These are phyloP conservation scores for Tylopilus balloui DNA, from an alignment of 768 basidiomycete genomes.

Conservation along the genomic window DNA sequence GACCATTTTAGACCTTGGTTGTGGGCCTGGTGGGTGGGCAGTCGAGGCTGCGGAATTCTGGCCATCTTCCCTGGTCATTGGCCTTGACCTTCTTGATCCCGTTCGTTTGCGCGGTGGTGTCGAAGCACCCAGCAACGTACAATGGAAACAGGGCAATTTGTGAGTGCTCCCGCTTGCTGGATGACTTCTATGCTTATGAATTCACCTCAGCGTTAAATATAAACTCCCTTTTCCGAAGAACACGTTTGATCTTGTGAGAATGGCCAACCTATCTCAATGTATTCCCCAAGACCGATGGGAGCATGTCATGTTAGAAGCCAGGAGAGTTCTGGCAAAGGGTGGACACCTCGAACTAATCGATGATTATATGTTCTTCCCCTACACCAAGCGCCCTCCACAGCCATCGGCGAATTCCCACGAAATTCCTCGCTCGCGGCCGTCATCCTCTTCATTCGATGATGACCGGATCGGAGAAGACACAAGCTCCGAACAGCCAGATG, in stretches of 20 bases:
- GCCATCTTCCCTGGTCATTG: constrained; percentile 55
- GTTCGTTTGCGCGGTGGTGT: constrained; percentile 33
- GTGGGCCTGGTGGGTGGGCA: constrained; percentile 69
- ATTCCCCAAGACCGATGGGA: constrained; percentile 62
- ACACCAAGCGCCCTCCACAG: constrained; percentile 32
- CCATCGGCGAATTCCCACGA: constrained; percentile 6
- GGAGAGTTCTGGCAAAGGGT: constrained; percentile 54
- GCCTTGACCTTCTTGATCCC: constrained; percentile 56
- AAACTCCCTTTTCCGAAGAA: constrained; percentile 57
- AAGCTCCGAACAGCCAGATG: constrained; percentile 8
- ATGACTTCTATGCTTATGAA: constrained; percentile 8
- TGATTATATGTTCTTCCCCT: constrained; percentile 65
- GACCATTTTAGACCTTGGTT: constrained; percentile 69
- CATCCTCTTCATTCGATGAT: constrained; percentile 21
- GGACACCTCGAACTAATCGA: constrained; percentile 74
- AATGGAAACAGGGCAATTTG: constrained; percentile 65
- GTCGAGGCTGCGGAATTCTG: constrained; percentile 58
- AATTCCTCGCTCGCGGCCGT: background rate
- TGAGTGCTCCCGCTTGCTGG: constrained; percentile 34
- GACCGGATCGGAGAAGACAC: constrained; percentile 22
- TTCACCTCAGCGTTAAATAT: constrained; percentile 43
- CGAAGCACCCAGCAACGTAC: constrained; percentile 35
- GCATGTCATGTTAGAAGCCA: constrained; percentile 52
- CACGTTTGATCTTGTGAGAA: constrained; percentile 67
- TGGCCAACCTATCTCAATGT: constrained; percentile 62